Conservation (phyloP, 768 basidiomycete genomes). For the Gloeophyllum trabeum region DNA sequence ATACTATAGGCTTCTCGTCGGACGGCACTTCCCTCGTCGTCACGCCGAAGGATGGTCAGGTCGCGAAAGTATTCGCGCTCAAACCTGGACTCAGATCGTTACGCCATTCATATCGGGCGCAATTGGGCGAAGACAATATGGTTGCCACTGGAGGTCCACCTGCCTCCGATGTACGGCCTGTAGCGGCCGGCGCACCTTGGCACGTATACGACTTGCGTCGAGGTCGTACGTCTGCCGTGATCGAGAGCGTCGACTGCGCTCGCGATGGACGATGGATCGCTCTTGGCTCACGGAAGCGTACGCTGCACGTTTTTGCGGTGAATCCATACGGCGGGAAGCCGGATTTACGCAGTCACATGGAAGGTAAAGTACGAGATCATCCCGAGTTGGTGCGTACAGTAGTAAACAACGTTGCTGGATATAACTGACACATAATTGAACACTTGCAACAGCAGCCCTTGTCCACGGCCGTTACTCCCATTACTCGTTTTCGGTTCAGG, state of each 20-base stretch:
- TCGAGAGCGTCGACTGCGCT: constrained; percentile 44
- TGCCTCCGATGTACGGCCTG: neutral
- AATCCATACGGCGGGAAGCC: constrained; percentile 69
- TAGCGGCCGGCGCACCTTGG: constrained; percentile 22
- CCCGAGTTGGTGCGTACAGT: constrained; percentile 30
- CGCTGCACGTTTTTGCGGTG: constrained; percentile 61
- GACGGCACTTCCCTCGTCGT: constrained; percentile 45
- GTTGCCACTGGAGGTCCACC: too few relatives aligned
- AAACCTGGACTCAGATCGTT: neutral
- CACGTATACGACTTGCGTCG: constrained; percentile 61
- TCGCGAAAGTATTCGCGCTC: constrained; percentile 36
- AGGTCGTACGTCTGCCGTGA: constrained; percentile 58
- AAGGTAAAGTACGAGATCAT: constrained; percentile 44
- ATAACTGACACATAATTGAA: constrained; percentile 2
- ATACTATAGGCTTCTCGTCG: constrained; percentile 33
- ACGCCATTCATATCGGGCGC: constrained; percentile 1
- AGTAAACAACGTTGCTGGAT: neutral
- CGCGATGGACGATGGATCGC: constrained; percentile 59
- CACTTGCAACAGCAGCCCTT: constrained; percentile 30
- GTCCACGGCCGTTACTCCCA: constrained; percentile 41
- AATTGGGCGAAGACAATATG: too few relatives aligned
- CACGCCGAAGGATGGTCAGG: constrained; percentile 43
- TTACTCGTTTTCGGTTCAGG: constrained; percentile 36
- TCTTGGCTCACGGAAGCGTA: constrained; percentile 51
- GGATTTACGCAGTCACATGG: constrained; percentile 50